Conservation (phyloP, 2,329 filamentous ascomycete species). For the Colletotrichum ledebouriae region DNA sequence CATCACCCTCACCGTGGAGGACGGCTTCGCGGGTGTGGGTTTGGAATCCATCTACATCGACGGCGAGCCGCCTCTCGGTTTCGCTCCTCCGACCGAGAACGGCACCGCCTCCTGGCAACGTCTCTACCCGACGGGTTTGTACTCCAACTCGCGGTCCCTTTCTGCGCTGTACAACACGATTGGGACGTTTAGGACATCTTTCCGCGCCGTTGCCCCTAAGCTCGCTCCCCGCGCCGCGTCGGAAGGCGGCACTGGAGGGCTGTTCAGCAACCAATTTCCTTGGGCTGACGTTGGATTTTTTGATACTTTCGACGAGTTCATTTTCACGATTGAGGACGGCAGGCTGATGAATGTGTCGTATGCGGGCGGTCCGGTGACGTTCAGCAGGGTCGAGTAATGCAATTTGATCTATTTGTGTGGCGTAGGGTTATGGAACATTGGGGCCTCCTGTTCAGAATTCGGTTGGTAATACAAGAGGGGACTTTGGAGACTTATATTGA, state of each 20-base stretch:
- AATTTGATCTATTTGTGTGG: too few species aligned
- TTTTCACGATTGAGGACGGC: not conserved
- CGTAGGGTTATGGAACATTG: too few species aligned
- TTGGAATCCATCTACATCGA: conserved; percentile 7
- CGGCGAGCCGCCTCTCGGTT: not conserved
- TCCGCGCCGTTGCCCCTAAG: not conserved
- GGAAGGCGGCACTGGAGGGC: not conserved
- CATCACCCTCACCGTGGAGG: not conserved
- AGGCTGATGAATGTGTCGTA: not conserved
- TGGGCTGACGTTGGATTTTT: not conserved
- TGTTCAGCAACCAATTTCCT: not conserved
- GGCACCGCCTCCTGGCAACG: not conserved
- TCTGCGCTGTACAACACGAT: not conserved
- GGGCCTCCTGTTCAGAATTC: too few species aligned
- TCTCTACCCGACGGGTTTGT: conserved; percentile 5
- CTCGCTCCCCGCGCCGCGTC: not conserved
- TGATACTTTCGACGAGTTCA: not conserved
- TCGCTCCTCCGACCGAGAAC: too few species aligned
- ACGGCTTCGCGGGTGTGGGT: conserved; percentile 27
- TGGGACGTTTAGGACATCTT: not conserved
- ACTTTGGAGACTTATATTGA: too few species aligned
- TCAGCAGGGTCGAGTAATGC: not conserved
- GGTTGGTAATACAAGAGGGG: too few species aligned
- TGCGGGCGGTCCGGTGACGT: not conserved
- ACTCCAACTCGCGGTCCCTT: not conserved